phyloP scores from a whole-genome alignment of 2,329 filamentous ascomycete species.

The Drechmeria coniospora region DNA sequence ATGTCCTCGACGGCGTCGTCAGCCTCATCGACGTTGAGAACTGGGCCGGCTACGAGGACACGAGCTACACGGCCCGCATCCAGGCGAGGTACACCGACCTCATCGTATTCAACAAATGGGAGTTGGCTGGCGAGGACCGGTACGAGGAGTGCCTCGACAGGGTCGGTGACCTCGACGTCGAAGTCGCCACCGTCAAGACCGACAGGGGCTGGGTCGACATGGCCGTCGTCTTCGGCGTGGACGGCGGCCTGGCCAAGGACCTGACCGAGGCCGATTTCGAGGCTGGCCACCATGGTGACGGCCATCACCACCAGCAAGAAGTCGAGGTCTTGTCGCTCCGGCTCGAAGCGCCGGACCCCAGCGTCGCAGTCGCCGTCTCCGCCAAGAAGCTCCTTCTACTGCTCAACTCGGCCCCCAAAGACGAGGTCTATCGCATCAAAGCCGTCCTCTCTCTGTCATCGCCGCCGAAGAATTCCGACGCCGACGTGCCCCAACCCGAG shows the following conservation, averaged over 20 bases:
- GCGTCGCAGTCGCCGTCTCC: slow-evolving; percentile 29
- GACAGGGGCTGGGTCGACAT: slow-evolving; percentile 63
- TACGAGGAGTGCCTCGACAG: slow-evolving; percentile 68
- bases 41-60: slow-evolving; percentile 85
- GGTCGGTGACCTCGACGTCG: slow-evolving; percentile 65
- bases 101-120: slow-evolving; percentile 90
- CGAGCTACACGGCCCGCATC: slow-evolving; percentile 72
- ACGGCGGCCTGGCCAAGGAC: slow-evolving; percentile 56
- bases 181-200: slow-evolving; percentile 74
- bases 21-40: slow-evolving; percentile 91
- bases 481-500: slow-evolving; percentile 22
- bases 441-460: slow-evolving; percentile 38
- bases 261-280: slow-evolving; percentile 26
- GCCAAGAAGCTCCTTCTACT: slow-evolving; percentile 50
- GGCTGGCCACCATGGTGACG: slow-evolving; percentile 17
- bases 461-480: slow-evolving; percentile 34
- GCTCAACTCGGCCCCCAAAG: slow-evolving; percentile 63
- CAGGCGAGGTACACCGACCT: slow-evolving; percentile 84
- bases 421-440: slow-evolving; percentile 94
- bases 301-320: slow-evolving; percentile 55
- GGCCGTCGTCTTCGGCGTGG: slow-evolving; percentile 73
- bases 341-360: slow-evolving; percentile 29
- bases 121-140: slow-evolving; percentile 53
- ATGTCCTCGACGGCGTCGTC: slow-evolving; percentile 73
- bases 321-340: slow-evolving; percentile 85